A percentile compares a stretch with the other conserved stretches of the same genome.
Evolutionary conservation across 148 eudicot genomes (phyloP).

Genomic region (Rhododendron molle): DNA sequence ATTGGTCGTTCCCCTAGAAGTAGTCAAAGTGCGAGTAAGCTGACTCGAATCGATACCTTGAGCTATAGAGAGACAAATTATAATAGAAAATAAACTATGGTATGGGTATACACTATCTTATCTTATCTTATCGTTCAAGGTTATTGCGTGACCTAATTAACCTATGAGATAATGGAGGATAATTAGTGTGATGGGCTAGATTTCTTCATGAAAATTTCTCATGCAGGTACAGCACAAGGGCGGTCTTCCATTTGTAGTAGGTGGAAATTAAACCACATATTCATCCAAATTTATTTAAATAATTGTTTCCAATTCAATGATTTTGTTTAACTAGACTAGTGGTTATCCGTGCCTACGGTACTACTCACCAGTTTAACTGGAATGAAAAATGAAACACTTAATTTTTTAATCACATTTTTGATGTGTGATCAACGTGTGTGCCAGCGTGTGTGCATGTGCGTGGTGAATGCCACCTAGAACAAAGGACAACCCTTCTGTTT

Average conservation of each 20-base stretch:
- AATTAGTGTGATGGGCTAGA: not conserved
- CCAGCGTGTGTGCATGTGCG: no score
- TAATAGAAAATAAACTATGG: not conserved
- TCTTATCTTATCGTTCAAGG: not conserved
- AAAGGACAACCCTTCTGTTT: no score
- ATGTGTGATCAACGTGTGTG: no score
- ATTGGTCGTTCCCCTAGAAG: no score
- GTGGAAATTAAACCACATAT: not conserved
- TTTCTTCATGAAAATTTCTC: not conserved
- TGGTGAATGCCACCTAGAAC: no score
- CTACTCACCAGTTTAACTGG: no score
- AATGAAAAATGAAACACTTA: no score
- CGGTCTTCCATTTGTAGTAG: not conserved
- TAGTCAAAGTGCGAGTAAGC: no score
- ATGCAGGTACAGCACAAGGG: not conserved
- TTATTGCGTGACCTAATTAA: not conserved
- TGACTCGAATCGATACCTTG: no score
- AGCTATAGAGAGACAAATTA: no score
- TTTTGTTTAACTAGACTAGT: not conserved
- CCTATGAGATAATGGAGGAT: not conserved
- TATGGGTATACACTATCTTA: not conserved
- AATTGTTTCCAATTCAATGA: not conserved
- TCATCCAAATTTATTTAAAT: not conserved
- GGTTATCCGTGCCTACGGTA: no score
- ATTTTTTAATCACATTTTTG: no score